Evolutionary conservation across 2,329 filamentous ascomycete genomes (phyloP), one percentile per base, ranked within the genome.

Genomic region (Colletotrichum agaves): DNA sequence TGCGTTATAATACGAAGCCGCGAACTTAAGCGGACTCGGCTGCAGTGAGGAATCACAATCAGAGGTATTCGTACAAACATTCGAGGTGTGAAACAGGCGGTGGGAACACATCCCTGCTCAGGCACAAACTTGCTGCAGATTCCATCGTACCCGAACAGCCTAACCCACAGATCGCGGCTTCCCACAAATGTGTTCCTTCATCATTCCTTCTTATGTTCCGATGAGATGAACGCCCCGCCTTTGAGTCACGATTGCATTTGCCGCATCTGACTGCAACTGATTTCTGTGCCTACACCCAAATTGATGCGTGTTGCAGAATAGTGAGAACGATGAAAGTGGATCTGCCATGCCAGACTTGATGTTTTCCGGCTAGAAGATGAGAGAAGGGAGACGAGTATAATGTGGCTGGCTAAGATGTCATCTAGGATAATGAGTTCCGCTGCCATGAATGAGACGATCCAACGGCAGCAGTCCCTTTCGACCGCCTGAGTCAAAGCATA

Each of bases 51-150:
- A 37, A 52, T 27, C 33, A 17, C 39, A 23, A 17, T 49, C 12
- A 21, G 43, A 31, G 12, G 13, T 33, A n/a, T n/a, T n/a, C n/a
- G n/a, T n/a, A 44, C 57, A 49, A 19, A 35, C 23, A 50, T 39
- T 60, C 44, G 44, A 46, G 55, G 11, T 50, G 19, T 49, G 57
- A 60, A 60, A 41, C 57, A 49, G 57, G 57, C 57, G 44, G 57
- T 60, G 57, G 44, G 44, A 47, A 33, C 3, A 35, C 44, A 60
- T 27, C 57, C 57, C 44, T 60, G 57, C 27, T 27, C 44, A 33
- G 57, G 21, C 33, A 19, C 57, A 27, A 53, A 39, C 33, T 15
- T 35, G 27, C 50, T 53, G 35, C 35, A 23, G 27, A 27, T n/a
- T 31, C 17, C 43, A 35, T 27, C 3, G 31, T 27, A 50, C 57